Evolutionary conservation across 352 stramenopile genomes (phyloP).

Genomic region (Paralagenidium karlingii): DNA sequence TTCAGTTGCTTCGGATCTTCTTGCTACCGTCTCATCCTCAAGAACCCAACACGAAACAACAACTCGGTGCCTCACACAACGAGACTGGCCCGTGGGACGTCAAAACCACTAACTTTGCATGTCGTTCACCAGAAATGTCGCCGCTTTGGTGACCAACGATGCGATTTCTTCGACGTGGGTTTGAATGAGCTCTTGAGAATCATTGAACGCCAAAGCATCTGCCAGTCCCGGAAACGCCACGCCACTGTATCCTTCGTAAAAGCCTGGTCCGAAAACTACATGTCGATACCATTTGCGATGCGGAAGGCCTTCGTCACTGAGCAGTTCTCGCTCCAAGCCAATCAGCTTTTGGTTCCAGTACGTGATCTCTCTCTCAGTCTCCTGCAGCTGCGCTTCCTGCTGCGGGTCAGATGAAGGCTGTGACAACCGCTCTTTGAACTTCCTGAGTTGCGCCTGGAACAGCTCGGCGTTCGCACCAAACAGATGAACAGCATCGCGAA

Average conservation of each 20-base stretch:
- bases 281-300: constrained; percentile 48
- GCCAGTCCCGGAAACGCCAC: constrained; percentile 35
- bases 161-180: constrained; percentile 23
- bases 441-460: constrained; percentile 13
- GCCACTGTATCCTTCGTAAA: constrained; percentile 36
- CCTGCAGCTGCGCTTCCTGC: constrained; percentile 1
- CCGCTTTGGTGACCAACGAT: constrained; percentile 16
- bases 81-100: no score
- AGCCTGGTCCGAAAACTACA: constrained; percentile 42
- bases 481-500: constrained; percentile 25
- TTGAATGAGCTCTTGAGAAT: constrained; percentile 18
- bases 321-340: constrained; percentile 26
- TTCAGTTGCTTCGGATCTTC: no score
- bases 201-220: constrained; percentile 23
- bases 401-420: no score
- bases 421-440: no score
- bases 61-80: no score
- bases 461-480: constrained; percentile 16
- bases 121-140: constrained; percentile 12
- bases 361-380: constrained; percentile 3
- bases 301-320: constrained; percentile 19
- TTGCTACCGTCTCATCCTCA: no score
- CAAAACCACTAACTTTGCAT: no score
- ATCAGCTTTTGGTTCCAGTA: constrained; percentile 34
- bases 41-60: no score